phyloP scores from a whole-genome alignment of 768 basidiomycete genomes.

The Bullera alba region DNA sequence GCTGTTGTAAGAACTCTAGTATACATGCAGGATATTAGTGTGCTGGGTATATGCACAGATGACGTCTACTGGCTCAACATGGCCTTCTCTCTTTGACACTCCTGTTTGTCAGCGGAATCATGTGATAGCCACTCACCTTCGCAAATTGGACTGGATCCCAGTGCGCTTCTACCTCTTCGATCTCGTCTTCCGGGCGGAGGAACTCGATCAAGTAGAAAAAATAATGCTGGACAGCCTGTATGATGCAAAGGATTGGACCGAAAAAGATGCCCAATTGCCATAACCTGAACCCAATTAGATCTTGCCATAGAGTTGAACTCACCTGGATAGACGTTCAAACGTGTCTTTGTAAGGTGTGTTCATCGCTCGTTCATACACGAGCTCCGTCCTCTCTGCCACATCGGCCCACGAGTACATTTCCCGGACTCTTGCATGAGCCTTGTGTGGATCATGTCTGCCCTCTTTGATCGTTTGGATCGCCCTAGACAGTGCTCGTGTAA shows the following conservation, averaged over 20 bases:
- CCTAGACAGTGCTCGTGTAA: conserved; percentile 72
- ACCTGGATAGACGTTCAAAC: conserved; percentile 74
- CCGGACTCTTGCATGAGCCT: conserved; percentile 67
- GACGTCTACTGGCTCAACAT: too few species aligned
- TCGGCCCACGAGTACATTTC: conserved; percentile 81
- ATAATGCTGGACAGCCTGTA: conserved; percentile 78
- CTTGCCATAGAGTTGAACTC: conserved; percentile 15
- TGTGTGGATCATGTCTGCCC: conserved; percentile 65
- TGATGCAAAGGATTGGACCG: conserved; percentile 80
- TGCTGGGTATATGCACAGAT: too few species aligned
- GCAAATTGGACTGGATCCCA: conserved; percentile 53
- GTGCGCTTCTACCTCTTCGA: conserved; percentile 65
- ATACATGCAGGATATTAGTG: too few species aligned
- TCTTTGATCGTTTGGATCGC: conserved; percentile 64
- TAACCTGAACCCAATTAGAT: conserved; percentile 57
- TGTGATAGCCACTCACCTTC: conserved; percentile 35
- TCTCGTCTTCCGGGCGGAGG: conserved; percentile 60
- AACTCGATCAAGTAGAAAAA: conserved; percentile 74
- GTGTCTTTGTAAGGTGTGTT: conserved; percentile 59
- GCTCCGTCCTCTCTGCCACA: conserved; percentile 72
- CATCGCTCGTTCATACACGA: conserved; percentile 68
- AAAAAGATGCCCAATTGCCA: conserved; percentile 63
- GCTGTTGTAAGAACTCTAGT: too few species aligned
- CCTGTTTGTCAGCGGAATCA: too few species aligned
- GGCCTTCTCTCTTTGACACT: too few species aligned